phyloP scores from a whole-genome alignment of 371 early-diverging fungal genomes.

The Furculomyces boomerangus region DNA sequence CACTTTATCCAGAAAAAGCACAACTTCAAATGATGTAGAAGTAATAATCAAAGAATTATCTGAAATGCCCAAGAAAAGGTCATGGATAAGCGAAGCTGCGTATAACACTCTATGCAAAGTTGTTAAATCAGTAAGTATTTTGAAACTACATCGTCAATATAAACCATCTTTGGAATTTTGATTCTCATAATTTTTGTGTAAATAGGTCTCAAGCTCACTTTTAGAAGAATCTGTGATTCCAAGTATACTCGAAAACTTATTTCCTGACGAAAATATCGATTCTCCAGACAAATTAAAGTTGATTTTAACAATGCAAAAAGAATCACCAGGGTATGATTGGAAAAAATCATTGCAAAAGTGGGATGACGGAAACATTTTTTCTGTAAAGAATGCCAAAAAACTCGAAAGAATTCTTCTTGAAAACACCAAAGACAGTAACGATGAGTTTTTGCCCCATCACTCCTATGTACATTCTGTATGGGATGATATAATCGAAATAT shows the following conservation, averaged over 20 bases:
- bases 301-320: slow-evolving; percentile 13
- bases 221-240: slow-evolving; percentile 13
- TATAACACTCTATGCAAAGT: slow-evolving; percentile 37
- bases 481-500: slow-evolving; percentile 41
- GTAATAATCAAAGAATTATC: slow-evolving; percentile 42
- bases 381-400: slow-evolving; percentile 6
- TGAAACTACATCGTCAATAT: not conserved
- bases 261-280: slow-evolving; percentile 31
- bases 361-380: slow-evolving; percentile 20
- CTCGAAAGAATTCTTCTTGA: slow-evolving; percentile 7
- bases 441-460: slow-evolving; percentile 13
- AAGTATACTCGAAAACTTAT: slow-evolving; percentile 29
- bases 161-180: not conserved
- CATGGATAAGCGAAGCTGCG: slow-evolving; percentile 55
- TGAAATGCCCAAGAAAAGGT: slow-evolving; percentile 44
- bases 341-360: slow-evolving; percentile 18
- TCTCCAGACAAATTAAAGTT: slow-evolving; percentile 54
- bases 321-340: slow-evolving; percentile 23
- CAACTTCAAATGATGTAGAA: slow-evolving; percentile 40
- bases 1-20: slow-evolving; percentile 38
- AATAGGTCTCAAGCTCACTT: not conserved
- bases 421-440: not conserved
- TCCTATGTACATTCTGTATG: slow-evolving; percentile 69
- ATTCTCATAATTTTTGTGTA: not conserved
- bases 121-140: slow-evolving; percentile 5